Evolutionary conservation across 805 yeast genomes (phyloP).

Genomic region (Wickerhamiella sorbophila): DNA sequence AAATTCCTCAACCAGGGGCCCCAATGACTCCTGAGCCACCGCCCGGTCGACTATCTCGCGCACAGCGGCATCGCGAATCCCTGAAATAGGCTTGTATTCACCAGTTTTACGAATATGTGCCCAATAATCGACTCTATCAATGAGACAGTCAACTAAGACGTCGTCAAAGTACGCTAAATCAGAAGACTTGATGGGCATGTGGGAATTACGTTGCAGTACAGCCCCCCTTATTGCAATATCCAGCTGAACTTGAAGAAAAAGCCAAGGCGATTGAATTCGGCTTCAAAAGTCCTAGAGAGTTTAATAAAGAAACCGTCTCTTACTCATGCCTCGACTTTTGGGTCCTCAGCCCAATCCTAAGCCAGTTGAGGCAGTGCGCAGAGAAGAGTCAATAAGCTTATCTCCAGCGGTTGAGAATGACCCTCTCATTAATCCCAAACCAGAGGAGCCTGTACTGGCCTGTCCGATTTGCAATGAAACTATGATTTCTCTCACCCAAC

Average conservation of each 20-base stretch:
- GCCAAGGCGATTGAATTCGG: neutral
- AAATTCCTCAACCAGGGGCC: constrained; percentile 20
- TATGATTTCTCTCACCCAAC: constrained; percentile 36
- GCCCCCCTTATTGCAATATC: too few relatives aligned
- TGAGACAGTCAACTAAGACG: constrained; percentile 19
- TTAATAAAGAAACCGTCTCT: neutral
- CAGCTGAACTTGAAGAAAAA: neutral
- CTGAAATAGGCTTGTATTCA: neutral
- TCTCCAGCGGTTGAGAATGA: neutral
- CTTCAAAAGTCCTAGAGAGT: too few relatives aligned
- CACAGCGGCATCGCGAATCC: neutral
- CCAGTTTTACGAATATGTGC: constrained; percentile 19
- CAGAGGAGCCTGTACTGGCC: neutral
- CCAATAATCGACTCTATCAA: constrained; percentile 23
- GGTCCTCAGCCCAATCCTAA: neutral
- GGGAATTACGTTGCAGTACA: neutral
- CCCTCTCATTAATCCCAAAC: neutral
- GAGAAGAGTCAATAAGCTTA: neutral
- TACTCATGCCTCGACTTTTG: neutral
- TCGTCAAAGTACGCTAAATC: constrained; percentile 22
- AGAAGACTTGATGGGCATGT: constrained; percentile 13
- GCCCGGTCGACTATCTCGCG: neutral
- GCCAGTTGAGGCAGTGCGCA: too few relatives aligned
- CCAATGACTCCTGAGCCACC: constrained; percentile 3
- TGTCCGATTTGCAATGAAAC: constrained; percentile 63